Evolutionary conservation across 306 rosid species (phyloP).

Genomic region (Phaseolus lunatus): DNA sequence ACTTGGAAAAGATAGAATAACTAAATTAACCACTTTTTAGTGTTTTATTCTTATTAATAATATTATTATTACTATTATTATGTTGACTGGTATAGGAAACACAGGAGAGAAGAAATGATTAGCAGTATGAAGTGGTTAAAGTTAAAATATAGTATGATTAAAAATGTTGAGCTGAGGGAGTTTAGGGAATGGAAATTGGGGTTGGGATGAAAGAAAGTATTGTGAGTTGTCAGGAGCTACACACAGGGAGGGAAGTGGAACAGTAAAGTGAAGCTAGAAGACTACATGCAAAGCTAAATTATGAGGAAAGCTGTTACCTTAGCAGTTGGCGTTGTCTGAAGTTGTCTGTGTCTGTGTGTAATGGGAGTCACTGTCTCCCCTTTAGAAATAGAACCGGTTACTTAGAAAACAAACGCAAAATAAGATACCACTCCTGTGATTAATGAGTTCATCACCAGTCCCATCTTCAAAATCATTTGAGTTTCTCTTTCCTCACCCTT

Average conservation of each 20-base stretch:
- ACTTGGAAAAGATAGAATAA: background rate
- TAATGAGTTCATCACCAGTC: slow-evolving; percentile 36
- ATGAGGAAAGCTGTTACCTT: slow-evolving; percentile 23
- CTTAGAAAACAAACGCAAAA: background rate
- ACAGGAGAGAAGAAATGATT: slow-evolving; percentile 43
- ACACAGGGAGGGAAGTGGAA: slow-evolving; percentile 5
- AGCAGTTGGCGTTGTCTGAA: slow-evolving; percentile 29
- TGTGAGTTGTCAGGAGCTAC: background rate
- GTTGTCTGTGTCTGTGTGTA: slow-evolving; percentile 17
- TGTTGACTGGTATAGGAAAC: slow-evolving; percentile 19
- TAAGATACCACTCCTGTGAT: slow-evolving; percentile 33
- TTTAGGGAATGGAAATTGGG: slow-evolving; percentile 9
- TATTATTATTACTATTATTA: no score
- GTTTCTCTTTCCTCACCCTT: slow-evolving; percentile 30
- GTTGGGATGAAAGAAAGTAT: background rate
- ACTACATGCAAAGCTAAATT: slow-evolving; percentile 46
- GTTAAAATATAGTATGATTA: background rate
- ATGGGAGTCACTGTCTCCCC: slow-evolving; percentile 42
- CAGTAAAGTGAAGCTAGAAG: background rate
- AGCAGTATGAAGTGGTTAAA: slow-evolving; percentile 16
- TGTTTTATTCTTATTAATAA: background rate
- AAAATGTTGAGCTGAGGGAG: slow-evolving; percentile 24
- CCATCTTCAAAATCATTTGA: slow-evolving; percentile 42
- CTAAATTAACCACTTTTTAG: slow-evolving; percentile 12
- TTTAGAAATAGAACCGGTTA: slow-evolving; percentile 37